A percentile compares a stretch with the other conserved stretches of the same genome.
Evolutionary conservation across 2,329 filamentous ascomycete species (phyloP).

Genomic region (Fonsecaea erecta): DNA sequence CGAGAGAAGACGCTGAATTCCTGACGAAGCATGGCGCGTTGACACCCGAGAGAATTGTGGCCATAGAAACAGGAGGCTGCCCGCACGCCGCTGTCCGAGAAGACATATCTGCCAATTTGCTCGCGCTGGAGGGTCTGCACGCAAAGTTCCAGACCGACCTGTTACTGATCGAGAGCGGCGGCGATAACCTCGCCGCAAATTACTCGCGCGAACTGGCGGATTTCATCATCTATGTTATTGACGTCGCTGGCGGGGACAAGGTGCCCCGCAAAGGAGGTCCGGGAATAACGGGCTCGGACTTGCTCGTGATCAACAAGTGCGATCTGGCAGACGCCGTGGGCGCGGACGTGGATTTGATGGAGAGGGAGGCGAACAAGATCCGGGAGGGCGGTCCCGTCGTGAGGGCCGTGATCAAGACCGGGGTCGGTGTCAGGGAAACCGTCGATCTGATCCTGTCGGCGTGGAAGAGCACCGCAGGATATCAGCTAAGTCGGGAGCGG

Average conservation of each 20-base stretch:
- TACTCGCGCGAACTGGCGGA: constrained; percentile 94
- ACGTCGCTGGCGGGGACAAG: constrained; percentile 95
- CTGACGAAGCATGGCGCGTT: constrained; percentile 85
- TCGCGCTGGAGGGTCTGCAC: constrained; percentile 88
- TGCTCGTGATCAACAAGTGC: constrained; percentile 96
- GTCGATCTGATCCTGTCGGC: constrained; percentile 85
- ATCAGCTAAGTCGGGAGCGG: constrained; percentile 49
- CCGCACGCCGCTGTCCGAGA: constrained; percentile 96
- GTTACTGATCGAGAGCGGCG: constrained; percentile 91
- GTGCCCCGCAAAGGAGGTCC: constrained; percentile 94
- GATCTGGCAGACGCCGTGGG: constrained; percentile 89
- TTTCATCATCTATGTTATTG: constrained; percentile 98
- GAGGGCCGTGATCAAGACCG: constrained; percentile 96
- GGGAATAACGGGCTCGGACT: constrained; percentile 93
- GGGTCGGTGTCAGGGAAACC: constrained; percentile 82
- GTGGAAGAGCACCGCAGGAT: constrained; percentile 87
- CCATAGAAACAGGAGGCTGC: constrained; percentile 97
- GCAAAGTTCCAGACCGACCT: constrained; percentile 77
- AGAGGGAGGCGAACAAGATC: constrained; percentile 91
- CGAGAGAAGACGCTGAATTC: constrained; percentile 92
- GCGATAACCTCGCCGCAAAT: constrained; percentile 96
- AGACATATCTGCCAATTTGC: constrained; percentile 92
- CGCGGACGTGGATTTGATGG: constrained; percentile 91
- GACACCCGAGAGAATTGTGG: constrained; percentile 79
- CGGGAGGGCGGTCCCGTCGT: constrained; percentile 93